Conservation (phyloP, 139 green algal genomes). For the Prasinococcaceae sp. region DNA sequence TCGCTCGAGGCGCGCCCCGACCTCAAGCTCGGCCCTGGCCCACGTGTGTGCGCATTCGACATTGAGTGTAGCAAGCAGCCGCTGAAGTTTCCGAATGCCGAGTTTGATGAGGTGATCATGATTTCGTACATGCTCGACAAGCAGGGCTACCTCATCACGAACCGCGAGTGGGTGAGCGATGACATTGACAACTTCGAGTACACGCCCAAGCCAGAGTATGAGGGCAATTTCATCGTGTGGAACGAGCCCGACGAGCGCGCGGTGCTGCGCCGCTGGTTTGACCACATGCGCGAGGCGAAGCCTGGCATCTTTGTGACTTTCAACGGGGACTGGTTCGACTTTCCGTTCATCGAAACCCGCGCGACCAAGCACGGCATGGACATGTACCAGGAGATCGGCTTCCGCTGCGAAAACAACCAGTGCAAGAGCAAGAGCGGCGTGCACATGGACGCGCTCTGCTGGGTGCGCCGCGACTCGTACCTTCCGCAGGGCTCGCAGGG, state of each 20-base stretch:
- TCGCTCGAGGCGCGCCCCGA: slow-evolving; percentile 37
- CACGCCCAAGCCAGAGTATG: slow-evolving; percentile 88
- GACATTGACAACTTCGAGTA: slow-evolving; percentile 94
- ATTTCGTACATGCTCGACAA: slow-evolving; percentile 98
- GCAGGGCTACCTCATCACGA: slow-evolving; percentile 92
- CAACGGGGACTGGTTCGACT: slow-evolving; percentile 99
- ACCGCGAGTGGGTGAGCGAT: slow-evolving; percentile 64
- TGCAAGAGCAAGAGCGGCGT: slow-evolving; percentile 44
- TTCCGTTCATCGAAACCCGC: slow-evolving; percentile 82
- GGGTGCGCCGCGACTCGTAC: slow-evolving; percentile 96
- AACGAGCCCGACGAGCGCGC: slow-evolving; percentile 71
- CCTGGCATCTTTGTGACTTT: slow-evolving; percentile 94
- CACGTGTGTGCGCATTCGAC: slow-evolving; percentile 83
- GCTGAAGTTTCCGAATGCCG: slow-evolving; percentile 92
- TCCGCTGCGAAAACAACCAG: slow-evolving; percentile 38
- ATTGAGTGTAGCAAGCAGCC: slow-evolving; percentile 99
- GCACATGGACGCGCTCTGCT: slow-evolving; percentile 94
- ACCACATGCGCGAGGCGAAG: slow-evolving; percentile 61
- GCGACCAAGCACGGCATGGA: slow-evolving; percentile 63
- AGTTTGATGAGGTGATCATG: slow-evolving; percentile 96
- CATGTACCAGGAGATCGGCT: slow-evolving; percentile 64
- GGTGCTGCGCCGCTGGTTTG: slow-evolving; percentile 71
- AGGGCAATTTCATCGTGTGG: slow-evolving; percentile 77
- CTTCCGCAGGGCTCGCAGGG: slow-evolving; percentile 81
- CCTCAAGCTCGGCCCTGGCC: slow-evolving; percentile 45